Conservation (phyloP, 371 early-diverging fungal species). For the Syncephalastrum sp. region DNA sequence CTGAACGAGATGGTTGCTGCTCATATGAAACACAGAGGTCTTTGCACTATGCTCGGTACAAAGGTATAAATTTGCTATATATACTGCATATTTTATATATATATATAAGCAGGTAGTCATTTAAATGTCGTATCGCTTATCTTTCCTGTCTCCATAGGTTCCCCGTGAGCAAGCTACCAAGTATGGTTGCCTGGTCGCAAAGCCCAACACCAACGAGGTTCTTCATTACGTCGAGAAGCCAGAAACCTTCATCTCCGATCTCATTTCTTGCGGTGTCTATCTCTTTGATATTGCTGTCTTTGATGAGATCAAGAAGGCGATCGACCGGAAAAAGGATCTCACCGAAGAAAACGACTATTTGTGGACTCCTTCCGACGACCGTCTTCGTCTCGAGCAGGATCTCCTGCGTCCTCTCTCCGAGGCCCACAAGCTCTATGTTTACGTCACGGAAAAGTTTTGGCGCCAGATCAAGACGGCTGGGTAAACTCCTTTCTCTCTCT, state of each 20-base stretch:
- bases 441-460: constrained; percentile 84
- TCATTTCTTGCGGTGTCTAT: constrained; percentile 94
- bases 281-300: constrained; percentile 87
- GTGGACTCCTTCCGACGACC: constrained; percentile 62
- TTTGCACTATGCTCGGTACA: constrained; percentile 87
- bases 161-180: constrained; percentile 73
- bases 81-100: no score
- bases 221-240: constrained; percentile 98
- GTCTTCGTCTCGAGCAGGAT: constrained; percentile 89
- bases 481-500: constrained; percentile 27
- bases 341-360: constrained; percentile 55
- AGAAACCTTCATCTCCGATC: constrained; percentile 89
- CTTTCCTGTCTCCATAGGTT: constrained; percentile 31
- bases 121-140: constrained; percentile 5
- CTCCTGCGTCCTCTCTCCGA: constrained; percentile 84
- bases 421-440: constrained; percentile 79
- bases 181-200: constrained; percentile 93
- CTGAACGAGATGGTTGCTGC: constrained; percentile 79
- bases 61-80: constrained; percentile 47
- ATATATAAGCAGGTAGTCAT: no score
- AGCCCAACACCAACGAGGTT: constrained; percentile 81
- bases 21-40: constrained; percentile 75
- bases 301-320: constrained; percentile 77
- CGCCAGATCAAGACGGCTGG: constrained; percentile 93
- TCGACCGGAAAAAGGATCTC: constrained; percentile 51